Base-by-base conservation (phyloP, 106 monocot species). In the Dendrobium officinale region DNA sequence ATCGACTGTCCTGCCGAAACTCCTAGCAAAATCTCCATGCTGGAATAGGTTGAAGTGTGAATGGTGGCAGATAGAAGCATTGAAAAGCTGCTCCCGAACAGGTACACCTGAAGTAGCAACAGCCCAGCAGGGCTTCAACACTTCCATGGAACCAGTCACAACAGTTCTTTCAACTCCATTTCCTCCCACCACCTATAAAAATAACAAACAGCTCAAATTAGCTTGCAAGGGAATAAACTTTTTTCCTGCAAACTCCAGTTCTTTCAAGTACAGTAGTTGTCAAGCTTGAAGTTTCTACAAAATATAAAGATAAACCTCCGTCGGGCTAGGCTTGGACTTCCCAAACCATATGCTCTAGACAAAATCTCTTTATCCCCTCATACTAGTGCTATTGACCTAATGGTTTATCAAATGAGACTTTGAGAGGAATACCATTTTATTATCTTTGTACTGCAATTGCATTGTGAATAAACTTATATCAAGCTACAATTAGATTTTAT, bases 61-160 rank as follows among this genome's bases (percentile, higher is more conserved):
- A 75, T 95, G 85, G 86, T 92, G 98, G 84, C 98, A 99, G 82
- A 99, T 95, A 41, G 98, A 99, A 82, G 88, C 95, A 79, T 99
- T 99, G 82, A 99, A 99, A 16, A 99, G 90, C 72, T 93, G 83
- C 80, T 99, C 98, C 55, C 92, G 85, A 26, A 99, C 91, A 31
- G 98, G 98, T 29, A 95, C 92, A 22, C 98, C 98, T 55, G 98
- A 99, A 47, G 98, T 99, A 24, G 93, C 98, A 33, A 99, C 92
- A 74, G 95, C 98, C 94, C 91, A 91, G 77, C 98, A 99, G 1
- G 98, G 98, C 81, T 76, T 91, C 68, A 99, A 75, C 16, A 95
- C 91, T 77, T 99, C 98, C 92, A 95, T 93, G 17, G 98, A 95
- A 37, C 98, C 98, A 79, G 80, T 88, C 37, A 91, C 87, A 76